Conservation (phyloP, 371 early-diverging fungal species). For the Apophysomyces variabilis region DNA sequence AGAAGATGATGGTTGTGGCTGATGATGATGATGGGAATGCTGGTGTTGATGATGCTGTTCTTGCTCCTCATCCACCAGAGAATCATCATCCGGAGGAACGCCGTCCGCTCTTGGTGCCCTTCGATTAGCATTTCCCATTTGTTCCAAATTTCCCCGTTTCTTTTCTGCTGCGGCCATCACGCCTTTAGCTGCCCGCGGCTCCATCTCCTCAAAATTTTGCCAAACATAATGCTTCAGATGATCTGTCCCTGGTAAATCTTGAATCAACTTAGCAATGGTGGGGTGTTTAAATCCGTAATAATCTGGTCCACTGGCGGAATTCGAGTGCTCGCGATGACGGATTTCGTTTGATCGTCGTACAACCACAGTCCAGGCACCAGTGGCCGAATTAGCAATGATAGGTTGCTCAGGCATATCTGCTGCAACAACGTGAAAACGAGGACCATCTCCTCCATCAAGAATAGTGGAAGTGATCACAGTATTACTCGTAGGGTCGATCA, state of each 20-base stretch:
- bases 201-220: conserved; percentile 70
- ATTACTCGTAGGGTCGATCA: conserved; percentile 63
- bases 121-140: conserved; percentile 46
- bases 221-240: conserved; percentile 73
- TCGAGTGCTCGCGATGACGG: conserved; percentile 77
- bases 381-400: conserved; percentile 78
- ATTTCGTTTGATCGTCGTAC: conserved; percentile 79
- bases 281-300: conserved; percentile 91
- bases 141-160: conserved; percentile 49
- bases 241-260: conserved; percentile 80
- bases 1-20: conserved; percentile 10
- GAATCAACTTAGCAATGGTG: conserved; percentile 88
- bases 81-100: conserved; percentile 6
- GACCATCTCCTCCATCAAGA: conserved; percentile 77
- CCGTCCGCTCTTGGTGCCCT: conserved; percentile 27
- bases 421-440: conserved; percentile 77
- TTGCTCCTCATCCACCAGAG: conserved; percentile 11
- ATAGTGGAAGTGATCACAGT: conserved; percentile 78
- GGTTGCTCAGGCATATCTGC: conserved; percentile 69
- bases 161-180: conserved; percentile 56
- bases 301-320: conserved; percentile 89
- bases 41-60: not conserved
- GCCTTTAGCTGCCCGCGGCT: conserved; percentile 51
- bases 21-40: not conserved
- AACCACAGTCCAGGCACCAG: conserved; percentile 90